Conservation (phyloP, 2,329 filamentous ascomycete species). For the Talaromyces sp. region DNA sequence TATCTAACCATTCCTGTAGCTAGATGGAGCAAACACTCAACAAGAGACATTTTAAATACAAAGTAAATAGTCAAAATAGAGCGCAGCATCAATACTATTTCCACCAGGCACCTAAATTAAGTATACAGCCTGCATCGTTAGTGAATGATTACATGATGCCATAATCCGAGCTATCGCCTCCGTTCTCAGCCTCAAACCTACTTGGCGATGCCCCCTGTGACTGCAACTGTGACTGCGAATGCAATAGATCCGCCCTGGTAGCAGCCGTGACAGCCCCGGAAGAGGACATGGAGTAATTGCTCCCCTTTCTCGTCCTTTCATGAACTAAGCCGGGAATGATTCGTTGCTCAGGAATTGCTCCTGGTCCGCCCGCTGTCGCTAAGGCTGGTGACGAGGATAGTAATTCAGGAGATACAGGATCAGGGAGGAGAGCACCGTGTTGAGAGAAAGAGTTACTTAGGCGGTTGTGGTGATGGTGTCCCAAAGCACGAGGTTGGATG, state of each 20-base stretch:
- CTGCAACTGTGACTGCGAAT: conserved; percentile 4
- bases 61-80: background rate
- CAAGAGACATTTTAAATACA: background rate
- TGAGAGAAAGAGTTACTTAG: background rate
- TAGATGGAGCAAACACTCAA: background rate
- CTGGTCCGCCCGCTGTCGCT: conserved; percentile 3
- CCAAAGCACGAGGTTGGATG: background rate
- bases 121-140: too few relatives aligned
- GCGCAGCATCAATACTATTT: background rate
- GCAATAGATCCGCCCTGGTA: conserved; percentile 5
- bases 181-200: conserved; percentile 5
- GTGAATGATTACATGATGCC: background rate
- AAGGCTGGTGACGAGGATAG: background rate
- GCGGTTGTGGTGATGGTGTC: background rate
- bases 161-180: conserved; percentile 2
- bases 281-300: conserved; percentile 17
- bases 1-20: background rate
- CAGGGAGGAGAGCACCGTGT: conserved; percentile 1
- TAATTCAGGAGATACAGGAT: background rate
- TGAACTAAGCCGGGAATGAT: conserved; percentile 45
- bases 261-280: background rate
- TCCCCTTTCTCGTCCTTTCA: conserved; percentile 33
- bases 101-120: background rate
- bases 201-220: background rate
- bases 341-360: conserved; percentile 33